Evolutionary conservation across 768 basidiomycete genomes (phyloP).

Genomic region (Cystofilobasidium bisporidii): DNA sequence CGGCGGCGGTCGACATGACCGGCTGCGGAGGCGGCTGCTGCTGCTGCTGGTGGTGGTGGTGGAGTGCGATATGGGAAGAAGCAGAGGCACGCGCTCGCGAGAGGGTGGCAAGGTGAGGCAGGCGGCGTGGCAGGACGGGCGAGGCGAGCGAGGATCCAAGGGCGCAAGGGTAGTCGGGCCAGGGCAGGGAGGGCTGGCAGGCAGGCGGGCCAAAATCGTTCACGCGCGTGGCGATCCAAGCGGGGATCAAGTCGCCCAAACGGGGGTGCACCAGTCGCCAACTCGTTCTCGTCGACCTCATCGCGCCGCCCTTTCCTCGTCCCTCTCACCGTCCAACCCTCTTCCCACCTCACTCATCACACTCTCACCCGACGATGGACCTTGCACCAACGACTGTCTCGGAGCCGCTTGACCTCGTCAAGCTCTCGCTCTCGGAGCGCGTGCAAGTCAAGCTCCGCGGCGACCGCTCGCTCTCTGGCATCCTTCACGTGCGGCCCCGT

Average conservation of each 20-base stretch:
- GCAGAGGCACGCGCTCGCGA: not conserved
- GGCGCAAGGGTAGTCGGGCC: too few species aligned
- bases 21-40: too few species aligned
- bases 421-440: slow-evolving; percentile 90
- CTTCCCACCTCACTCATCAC: not conserved
- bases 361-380: slow-evolving; percentile 14
- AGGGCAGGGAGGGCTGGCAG: too few species aligned
- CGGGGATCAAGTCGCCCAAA: too few species aligned
- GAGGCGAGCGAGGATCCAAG: not conserved
- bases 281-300: not conserved
- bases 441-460: slow-evolving; percentile 96
- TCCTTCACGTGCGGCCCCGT: slow-evolving; percentile 64
- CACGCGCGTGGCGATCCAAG: too few species aligned
- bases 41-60: not conserved
- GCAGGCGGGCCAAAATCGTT: too few species aligned
- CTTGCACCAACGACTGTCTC: slow-evolving; percentile 31
- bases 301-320: not conserved
- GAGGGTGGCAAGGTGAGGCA: not conserved
- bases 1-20: not conserved
- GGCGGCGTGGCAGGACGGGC: not conserved
- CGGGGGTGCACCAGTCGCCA: too few species aligned
- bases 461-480: slow-evolving; percentile 80
- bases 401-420: slow-evolving; percentile 96
- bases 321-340: not conserved
- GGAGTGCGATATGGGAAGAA: not conserved